Percentiles rank a stretch among this genome's conserved stretches.
Conservation (phyloP, 1,284 basidiomycete genomes). For the Gastroboletus turbinatus region DNA sequence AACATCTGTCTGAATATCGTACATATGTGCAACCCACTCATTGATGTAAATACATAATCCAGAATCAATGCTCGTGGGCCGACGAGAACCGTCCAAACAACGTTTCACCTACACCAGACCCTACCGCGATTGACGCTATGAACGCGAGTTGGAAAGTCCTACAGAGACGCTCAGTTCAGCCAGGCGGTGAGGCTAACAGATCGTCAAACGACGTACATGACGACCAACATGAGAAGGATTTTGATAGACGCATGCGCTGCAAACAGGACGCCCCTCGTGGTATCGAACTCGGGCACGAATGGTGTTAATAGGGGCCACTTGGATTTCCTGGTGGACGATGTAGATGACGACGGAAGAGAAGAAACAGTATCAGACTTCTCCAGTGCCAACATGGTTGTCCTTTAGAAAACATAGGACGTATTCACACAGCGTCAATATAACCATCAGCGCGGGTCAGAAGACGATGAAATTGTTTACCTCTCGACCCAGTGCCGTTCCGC, state of each 20-base stretch:
- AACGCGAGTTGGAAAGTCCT: slow-evolving; percentile 76
- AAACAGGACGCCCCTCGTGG: slow-evolving; percentile 61
- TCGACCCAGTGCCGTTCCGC: slow-evolving; percentile 57
- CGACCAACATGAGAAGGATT: slow-evolving; percentile 65
- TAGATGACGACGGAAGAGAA: background rate
- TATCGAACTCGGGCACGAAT: slow-evolving; percentile 60
- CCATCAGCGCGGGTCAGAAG: background rate
- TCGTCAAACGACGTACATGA: slow-evolving; percentile 50
- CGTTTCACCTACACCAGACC: slow-evolving; percentile 64
- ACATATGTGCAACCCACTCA: background rate
- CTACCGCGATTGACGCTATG: slow-evolving; percentile 59
- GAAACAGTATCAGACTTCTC: background rate
- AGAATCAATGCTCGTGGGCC: slow-evolving; percentile 15
- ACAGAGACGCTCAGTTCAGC: background rate
- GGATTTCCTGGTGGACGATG: background rate
- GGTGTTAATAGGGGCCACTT: slow-evolving; percentile 41
- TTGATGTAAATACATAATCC: background rate
- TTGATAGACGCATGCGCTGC: slow-evolving; percentile 53
- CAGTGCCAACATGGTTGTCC: background rate
- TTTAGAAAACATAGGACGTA: background rate
- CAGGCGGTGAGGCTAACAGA: background rate
- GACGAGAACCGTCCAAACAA: slow-evolving; percentile 52
- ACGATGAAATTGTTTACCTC: slow-evolving; percentile 17
- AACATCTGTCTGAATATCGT: background rate
- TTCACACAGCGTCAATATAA: background rate